Conservation (phyloP, 345 rosid genomes). For the Arabidopsis arenosa region DNA sequence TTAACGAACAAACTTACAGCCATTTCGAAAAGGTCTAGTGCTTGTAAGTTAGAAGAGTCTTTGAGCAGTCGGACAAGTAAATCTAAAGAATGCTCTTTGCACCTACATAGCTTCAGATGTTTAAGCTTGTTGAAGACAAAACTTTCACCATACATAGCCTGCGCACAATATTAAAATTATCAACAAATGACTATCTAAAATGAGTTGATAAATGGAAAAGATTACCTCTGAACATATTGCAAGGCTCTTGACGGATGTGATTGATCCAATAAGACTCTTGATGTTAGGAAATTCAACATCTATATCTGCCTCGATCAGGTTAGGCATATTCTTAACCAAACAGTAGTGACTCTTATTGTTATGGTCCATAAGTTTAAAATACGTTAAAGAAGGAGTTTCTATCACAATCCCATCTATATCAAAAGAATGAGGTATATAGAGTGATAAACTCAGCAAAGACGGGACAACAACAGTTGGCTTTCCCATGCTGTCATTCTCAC, state of each 20-base stretch:
- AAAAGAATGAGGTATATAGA: background rate
- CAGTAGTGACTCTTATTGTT: background rate
- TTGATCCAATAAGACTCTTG: slow-evolving; percentile 14
- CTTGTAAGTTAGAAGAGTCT: slow-evolving; percentile 8
- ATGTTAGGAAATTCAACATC: background rate
- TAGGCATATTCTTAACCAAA: slow-evolving; percentile 17
- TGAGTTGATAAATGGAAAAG: background rate
- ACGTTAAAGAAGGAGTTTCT: slow-evolving; percentile 13
- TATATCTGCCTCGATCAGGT: slow-evolving; percentile 9
- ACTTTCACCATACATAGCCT: slow-evolving; percentile 14
- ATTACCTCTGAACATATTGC: slow-evolving; percentile 19
- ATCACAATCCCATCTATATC: background rate
- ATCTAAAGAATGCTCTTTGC: background rate
- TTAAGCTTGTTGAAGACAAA: slow-evolving; percentile 21
- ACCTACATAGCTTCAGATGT: slow-evolving; percentile 2
- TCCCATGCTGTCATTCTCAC: fast-evolving
- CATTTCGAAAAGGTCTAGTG: background rate
- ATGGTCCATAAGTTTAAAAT: background rate
- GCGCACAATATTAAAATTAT: background rate
- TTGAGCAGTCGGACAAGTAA: slow-evolving; percentile 9
- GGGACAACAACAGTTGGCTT: slow-evolving; percentile 10
- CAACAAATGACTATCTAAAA: background rate
- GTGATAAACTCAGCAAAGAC: slow-evolving; percentile 19
- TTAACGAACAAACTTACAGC: slow-evolving; percentile 14
- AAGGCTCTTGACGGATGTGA: slow-evolving; percentile 23